Evolutionary conservation across 225 moss, liverwort and hornwort genomes (phyloP).

Genomic region (Bryoerythrophyllum caledonicum): DNA sequence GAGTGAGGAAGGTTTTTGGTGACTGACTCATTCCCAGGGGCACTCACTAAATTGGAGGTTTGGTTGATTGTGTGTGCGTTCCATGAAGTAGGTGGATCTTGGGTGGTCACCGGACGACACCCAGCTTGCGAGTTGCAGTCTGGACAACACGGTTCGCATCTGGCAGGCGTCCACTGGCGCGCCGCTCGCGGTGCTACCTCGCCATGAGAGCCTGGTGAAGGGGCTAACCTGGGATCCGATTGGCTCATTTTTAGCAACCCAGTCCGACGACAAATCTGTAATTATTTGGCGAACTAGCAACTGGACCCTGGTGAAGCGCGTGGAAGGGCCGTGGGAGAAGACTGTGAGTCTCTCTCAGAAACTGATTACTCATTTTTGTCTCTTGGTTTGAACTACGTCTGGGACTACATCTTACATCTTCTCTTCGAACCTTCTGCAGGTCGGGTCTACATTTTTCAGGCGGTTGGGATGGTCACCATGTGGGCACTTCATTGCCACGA

Average conservation of each 20-base stretch:
- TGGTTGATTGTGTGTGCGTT: slow-evolving; percentile 62
- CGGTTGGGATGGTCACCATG: slow-evolving; percentile 97
- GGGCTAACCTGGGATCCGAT: slow-evolving; percentile 99
- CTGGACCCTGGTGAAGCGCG: slow-evolving; percentile 80
- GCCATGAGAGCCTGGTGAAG: slow-evolving; percentile 93
- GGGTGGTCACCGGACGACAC: slow-evolving; percentile 99
- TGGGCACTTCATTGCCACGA: slow-evolving; percentile 96
- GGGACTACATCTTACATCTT: neutral
- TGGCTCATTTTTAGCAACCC: slow-evolving; percentile 91
- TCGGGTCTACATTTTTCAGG: slow-evolving; percentile 95
- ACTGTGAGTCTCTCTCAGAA: slow-evolving; percentile 47
- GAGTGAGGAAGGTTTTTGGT: neutral
- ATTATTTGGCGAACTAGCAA: slow-evolving; percentile 95
- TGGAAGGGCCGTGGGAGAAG: slow-evolving; percentile 97
- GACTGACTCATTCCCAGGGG: neutral
- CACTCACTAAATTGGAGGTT: slow-evolving; percentile 61
- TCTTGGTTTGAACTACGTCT: neutral
- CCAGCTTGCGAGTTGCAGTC: slow-evolving; percentile 92
- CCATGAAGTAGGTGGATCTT: slow-evolving; percentile 85
- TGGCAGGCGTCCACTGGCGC: slow-evolving; percentile 85
- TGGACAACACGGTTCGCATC: slow-evolving; percentile 90
- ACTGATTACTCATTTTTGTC: neutral
- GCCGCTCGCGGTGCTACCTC: slow-evolving; percentile 71
- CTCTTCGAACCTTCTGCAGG: slow-evolving; percentile 32
- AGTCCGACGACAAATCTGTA: slow-evolving; percentile 90